Conservation (phyloP, 371 early-diverging fungal genomes). For the Mortierella polycephala region DNA sequence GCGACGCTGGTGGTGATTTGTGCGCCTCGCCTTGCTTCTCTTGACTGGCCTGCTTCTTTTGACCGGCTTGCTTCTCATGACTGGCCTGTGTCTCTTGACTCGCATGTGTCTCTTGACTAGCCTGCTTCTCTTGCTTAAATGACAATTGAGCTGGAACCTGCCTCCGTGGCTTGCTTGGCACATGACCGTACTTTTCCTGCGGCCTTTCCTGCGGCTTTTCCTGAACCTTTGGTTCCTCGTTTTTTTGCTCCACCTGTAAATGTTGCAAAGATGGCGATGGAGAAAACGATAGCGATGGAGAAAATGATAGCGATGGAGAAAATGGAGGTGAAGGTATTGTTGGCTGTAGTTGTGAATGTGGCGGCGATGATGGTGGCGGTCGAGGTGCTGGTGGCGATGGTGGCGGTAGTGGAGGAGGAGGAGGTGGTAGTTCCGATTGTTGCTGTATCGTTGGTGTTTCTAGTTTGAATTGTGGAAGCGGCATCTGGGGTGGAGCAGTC, state of each 20-base stretch:
- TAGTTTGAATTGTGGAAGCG: too few relatives aligned
- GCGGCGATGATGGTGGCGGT: neutral
- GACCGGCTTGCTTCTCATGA: too few relatives aligned
- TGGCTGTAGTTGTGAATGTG: too few relatives aligned
- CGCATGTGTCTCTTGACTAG: too few relatives aligned
- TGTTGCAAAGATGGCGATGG: too few relatives aligned
- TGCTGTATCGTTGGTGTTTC: too few relatives aligned
- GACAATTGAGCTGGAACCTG: slow-evolving; percentile 6
- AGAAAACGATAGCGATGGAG: too few relatives aligned
- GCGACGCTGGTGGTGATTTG: slow-evolving; percentile 3
- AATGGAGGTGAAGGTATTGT: neutral
- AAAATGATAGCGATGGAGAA: neutral
- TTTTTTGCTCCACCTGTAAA: too few relatives aligned
- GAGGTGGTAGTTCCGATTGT: neutral
- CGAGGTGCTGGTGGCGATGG: neutral
- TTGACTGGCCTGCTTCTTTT: neutral
- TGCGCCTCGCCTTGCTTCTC: neutral
- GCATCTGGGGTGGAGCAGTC: too few relatives aligned
- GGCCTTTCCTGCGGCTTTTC: neutral
- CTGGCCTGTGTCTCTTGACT: too few relatives aligned
- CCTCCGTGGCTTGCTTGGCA: slow-evolving; percentile 1
- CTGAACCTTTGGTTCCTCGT: neutral
- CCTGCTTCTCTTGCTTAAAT: slow-evolving; percentile 5
- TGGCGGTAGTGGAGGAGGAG: neutral
- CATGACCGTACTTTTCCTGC: neutral